These are phyloP conservation scores for Oleoguttula mirabilis DNA, from an alignment of 495 filamentous ascomycete species.

Conservation along the genomic window DNA sequence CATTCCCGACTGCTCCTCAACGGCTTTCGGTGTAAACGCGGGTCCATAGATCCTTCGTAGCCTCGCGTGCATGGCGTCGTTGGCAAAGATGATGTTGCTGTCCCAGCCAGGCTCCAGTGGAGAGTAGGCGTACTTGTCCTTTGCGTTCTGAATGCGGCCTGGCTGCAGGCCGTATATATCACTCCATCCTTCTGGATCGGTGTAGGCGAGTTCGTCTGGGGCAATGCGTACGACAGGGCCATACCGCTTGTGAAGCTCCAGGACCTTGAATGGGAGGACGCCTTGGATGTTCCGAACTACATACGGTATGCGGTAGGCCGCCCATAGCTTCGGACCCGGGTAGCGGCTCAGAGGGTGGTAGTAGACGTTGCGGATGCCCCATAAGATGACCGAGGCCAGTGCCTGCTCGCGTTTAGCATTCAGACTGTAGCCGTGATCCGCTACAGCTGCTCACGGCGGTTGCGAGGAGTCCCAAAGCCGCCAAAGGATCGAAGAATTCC, in stretches of 20 bases:
- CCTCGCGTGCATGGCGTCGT: background rate
- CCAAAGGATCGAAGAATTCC: too few relatives aligned
- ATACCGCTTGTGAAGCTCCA: background rate
- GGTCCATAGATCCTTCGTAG: background rate
- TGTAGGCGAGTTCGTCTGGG: background rate
- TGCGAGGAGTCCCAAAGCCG: too few relatives aligned
- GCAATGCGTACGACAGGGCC: background rate
- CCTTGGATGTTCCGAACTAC: background rate
- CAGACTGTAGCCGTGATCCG: too few relatives aligned
- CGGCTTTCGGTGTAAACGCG: conserved; percentile 7
- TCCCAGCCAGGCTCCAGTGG: background rate
- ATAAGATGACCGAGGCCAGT: background rate
- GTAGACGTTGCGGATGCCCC: conserved; percentile 1
- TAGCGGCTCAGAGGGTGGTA: conserved; percentile 1
- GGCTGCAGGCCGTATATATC: background rate
- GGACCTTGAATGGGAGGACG: background rate
- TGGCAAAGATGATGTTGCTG: background rate
- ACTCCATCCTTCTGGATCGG: background rate
- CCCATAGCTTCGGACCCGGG: background rate
- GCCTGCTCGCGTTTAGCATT: too few relatives aligned
- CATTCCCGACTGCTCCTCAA: conserved; percentile 6
- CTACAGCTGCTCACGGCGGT: too few relatives aligned
- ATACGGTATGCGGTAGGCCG: background rate
- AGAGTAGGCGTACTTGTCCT: background rate
- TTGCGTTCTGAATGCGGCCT: background rate